Evolutionary conservation across 2,329 filamentous ascomycete genomes (phyloP), one percentile per base, ranked within the genome.

Genomic region (Proliferodiscus dingleyae): DNA sequence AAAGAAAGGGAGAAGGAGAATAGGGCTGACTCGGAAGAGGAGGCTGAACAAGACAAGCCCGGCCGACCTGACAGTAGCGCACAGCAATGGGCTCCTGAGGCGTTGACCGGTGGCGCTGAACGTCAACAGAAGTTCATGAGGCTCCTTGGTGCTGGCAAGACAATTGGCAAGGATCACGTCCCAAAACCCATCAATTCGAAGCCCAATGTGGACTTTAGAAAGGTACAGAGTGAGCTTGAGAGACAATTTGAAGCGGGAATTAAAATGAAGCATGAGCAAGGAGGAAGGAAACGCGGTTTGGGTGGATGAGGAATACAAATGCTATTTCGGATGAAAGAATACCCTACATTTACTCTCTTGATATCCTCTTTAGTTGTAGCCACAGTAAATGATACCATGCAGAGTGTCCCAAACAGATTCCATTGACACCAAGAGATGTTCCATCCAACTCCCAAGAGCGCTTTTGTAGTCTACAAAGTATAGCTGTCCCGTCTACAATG

Each of bases 171-270:
- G 30, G 44, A 44, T 5, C 11, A 22, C 8, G 45, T 16, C 5
- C 32, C 41, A 36, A 57, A 47, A 45, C 38, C 22, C n/a, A 41
- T 28, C 21, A 50, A 47, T 24, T 23, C 41, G 13, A 55, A 47
- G 43, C 15, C 18, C 18, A 41, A 22, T 1, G 36, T 28, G 18
- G 41, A 51, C 37, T 58, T 66, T 30, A 38, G 46, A 11, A 57
- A 56, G 34, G 54, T 63, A 11, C 55, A 67, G 46, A 57, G 43
- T 29, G 65, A 67, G 36, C 52, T 68, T 24, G 64, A 66, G 50
- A 57, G 54, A 38, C 66, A 68, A 41, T 67, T 62, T 43, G 59
- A 64, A 37, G 54, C 55, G n/a, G 63, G 65, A 8, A 60, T 66
- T 40, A 60, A 58, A 29, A 59, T 66, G 60, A 67, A 66, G 56